These are phyloP conservation scores for Candida ortonii DNA, from an alignment of 805 yeast genomes.

Conservation along the genomic window DNA sequence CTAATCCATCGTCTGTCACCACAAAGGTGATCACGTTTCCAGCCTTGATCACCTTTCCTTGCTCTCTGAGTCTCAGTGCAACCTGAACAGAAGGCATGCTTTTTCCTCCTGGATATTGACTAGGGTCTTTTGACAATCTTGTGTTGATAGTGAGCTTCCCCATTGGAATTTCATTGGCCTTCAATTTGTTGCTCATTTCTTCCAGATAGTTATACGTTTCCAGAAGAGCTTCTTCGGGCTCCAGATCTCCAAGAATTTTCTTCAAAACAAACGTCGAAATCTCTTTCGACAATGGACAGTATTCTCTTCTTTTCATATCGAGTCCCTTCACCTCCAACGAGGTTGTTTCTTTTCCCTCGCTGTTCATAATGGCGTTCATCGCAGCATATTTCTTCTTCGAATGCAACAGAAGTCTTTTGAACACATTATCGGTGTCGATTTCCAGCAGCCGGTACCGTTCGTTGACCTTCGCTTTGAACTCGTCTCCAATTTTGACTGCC, in stretches of 20 bases:
- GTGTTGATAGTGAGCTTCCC: slow-evolving; percentile 78
- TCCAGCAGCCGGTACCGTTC: slow-evolving; percentile 85
- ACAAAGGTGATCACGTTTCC: slow-evolving; percentile 89
- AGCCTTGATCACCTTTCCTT: slow-evolving; percentile 83
- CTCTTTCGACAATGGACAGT: slow-evolving; percentile 88
- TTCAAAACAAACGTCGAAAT: slow-evolving; percentile 73
- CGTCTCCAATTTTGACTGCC: slow-evolving; percentile 79
- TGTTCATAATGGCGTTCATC: slow-evolving; percentile 49
- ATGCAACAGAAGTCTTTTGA: slow-evolving; percentile 76
- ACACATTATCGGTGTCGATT: slow-evolving; percentile 92
- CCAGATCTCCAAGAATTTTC: slow-evolving; percentile 66
- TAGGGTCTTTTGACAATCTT: slow-evolving; percentile 86
- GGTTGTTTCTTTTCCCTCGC: slow-evolving; percentile 53
- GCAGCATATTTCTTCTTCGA: slow-evolving; percentile 99
- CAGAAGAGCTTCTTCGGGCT: slow-evolving; percentile 70
- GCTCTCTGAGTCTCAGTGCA: slow-evolving; percentile 74
- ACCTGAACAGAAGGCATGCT: slow-evolving; percentile 87
- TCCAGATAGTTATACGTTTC: slow-evolving; percentile 73
- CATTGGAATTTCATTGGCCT: slow-evolving; percentile 57
- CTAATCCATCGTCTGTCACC: slow-evolving; percentile 49
- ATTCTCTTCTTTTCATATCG: slow-evolving; percentile 96
- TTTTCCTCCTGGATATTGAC: slow-evolving; percentile 74
- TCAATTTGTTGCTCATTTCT: slow-evolving; percentile 53
- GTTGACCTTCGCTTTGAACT: slow-evolving; percentile 81
- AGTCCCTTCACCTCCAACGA: slow-evolving; percentile 89